phyloP scores from a whole-genome alignment of 768 basidiomycete species.

The Coprinopsis strossmayeri region DNA sequence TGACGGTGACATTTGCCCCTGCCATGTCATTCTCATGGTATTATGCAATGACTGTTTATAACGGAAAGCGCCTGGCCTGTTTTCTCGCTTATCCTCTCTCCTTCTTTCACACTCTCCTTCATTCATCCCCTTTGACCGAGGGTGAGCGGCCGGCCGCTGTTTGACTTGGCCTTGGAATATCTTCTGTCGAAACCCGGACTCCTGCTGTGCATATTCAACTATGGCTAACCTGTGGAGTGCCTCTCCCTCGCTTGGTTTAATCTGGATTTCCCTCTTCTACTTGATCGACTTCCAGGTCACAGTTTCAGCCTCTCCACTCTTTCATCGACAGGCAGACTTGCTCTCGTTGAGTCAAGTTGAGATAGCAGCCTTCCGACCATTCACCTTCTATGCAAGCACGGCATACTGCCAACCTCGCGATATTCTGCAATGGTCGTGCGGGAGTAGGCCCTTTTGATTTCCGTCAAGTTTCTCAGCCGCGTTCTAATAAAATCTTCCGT shows the following conservation, averaged over 20 bases:
- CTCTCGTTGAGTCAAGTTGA: slow-evolving; percentile 30
- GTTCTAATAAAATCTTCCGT: not conserved
- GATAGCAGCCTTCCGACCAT: slow-evolving; percentile 40
- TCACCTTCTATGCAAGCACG: slow-evolving; percentile 41
- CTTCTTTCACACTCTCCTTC: too few species aligned
- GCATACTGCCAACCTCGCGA: slow-evolving; percentile 40
- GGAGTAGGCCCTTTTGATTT: slow-evolving; percentile 17
- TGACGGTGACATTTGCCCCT: not conserved
- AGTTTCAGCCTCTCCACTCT: not conserved
- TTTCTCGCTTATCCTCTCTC: not conserved
- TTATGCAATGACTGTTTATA: too few species aligned
- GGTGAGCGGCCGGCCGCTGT: not conserved
- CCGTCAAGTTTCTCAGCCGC: not conserved
- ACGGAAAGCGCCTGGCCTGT: not conserved
- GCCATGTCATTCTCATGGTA: too few species aligned
- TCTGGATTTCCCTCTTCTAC: not conserved
- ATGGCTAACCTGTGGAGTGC: not conserved
- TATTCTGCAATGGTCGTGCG: slow-evolving; percentile 48
- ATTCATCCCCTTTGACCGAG: too few species aligned
- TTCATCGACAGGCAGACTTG: slow-evolving; percentile 19
- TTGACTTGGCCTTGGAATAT: not conserved
- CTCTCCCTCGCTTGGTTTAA: not conserved
- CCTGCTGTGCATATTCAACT: not conserved
- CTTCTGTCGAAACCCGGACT: not conserved
- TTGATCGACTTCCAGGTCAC: not conserved